These are phyloP conservation scores for Cladosporium sp. DNA, from an alignment of 2,329 filamentous ascomycete genomes.

Conservation along the genomic window DNA sequence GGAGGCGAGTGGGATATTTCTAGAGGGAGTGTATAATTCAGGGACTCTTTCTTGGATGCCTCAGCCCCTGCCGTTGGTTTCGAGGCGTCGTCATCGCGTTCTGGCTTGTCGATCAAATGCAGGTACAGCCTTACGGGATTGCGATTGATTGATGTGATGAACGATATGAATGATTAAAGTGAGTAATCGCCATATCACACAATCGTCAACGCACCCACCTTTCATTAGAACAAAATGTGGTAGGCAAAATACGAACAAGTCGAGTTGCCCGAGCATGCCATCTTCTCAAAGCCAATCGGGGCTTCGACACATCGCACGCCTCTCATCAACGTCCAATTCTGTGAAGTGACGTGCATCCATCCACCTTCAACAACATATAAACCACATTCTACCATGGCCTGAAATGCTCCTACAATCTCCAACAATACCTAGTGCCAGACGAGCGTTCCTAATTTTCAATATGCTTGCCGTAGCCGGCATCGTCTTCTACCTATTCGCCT, in stretches of 20 bases:
- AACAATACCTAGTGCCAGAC: not conserved
- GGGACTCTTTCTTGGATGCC: not conserved
- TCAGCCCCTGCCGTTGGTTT: not conserved
- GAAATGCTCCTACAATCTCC: conserved; percentile 1
- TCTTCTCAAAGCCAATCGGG: conserved; percentile 3
- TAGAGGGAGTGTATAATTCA: not conserved
- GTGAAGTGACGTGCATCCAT: not conserved
- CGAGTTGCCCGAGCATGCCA: no score
- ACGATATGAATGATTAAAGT: no score
- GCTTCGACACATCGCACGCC: conserved; percentile 1
- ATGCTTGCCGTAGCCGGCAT: conserved; percentile 10
- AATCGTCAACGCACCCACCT: no score
- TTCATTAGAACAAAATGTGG: no score
- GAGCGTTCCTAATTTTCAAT: not conserved
- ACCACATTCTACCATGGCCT: conserved; percentile 1
- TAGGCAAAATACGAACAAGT: no score
- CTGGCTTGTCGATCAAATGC: not conserved
- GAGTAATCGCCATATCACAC: no score
- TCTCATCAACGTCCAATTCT: not conserved
- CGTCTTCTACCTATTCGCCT: conserved; percentile 7
- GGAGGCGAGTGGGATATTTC: not conserved
- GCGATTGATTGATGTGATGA: no score
- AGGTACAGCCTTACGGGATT: not conserved
- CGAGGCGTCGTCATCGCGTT: not conserved
- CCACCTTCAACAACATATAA: conserved; percentile 1